phyloP scores from a whole-genome alignment of 768 basidiomycete species.

The Pulveroboletus ravenelii region DNA sequence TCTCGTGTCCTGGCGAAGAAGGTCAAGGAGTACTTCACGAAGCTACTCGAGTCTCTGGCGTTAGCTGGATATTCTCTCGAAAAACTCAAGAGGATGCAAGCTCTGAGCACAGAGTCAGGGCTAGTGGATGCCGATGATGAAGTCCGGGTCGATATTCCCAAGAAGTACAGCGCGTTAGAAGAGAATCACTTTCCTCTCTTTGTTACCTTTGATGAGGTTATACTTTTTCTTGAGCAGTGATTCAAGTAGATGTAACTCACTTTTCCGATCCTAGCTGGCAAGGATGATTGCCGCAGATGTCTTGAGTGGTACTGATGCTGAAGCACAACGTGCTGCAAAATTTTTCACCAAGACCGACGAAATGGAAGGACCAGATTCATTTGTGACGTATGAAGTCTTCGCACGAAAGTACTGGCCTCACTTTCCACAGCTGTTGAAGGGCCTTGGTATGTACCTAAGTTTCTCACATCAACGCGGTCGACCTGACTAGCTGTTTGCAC shows the following conservation, averaged over 20 bases:
- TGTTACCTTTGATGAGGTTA: constrained; percentile 58
- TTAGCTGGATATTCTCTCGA: constrained; percentile 33
- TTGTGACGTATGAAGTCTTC: constrained; percentile 47
- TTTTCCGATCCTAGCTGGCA: constrained; percentile 12
- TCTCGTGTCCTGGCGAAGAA: constrained; percentile 62
- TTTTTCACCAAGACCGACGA: constrained; percentile 17
- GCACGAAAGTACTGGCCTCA: constrained; percentile 53
- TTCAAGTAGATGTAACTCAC: neutral
- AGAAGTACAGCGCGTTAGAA: constrained; percentile 48
- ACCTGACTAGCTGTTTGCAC: neutral
- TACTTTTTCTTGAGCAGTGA: constrained; percentile 2
- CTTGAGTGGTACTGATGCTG: constrained; percentile 1
- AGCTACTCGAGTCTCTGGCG: constrained; percentile 43
- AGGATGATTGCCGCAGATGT: constrained; percentile 27
- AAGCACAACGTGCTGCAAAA: constrained; percentile 4
- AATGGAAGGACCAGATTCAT: constrained; percentile 15
- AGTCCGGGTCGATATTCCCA: constrained; percentile 33
- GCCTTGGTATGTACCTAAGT: constrained; percentile 40
- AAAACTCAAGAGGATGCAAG: constrained; percentile 34
- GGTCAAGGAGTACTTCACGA: constrained; percentile 62
- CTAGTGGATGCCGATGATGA: constrained; percentile 31
- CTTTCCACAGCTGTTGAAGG: constrained; percentile 48
- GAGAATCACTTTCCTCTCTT: constrained; percentile 69
- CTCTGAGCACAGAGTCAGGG: constrained; percentile 24
- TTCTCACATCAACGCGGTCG: neutral